These are phyloP conservation scores for Polychaeton citri DNA, from an alignment of 2,329 filamentous ascomycete genomes.

Conservation along the genomic window DNA sequence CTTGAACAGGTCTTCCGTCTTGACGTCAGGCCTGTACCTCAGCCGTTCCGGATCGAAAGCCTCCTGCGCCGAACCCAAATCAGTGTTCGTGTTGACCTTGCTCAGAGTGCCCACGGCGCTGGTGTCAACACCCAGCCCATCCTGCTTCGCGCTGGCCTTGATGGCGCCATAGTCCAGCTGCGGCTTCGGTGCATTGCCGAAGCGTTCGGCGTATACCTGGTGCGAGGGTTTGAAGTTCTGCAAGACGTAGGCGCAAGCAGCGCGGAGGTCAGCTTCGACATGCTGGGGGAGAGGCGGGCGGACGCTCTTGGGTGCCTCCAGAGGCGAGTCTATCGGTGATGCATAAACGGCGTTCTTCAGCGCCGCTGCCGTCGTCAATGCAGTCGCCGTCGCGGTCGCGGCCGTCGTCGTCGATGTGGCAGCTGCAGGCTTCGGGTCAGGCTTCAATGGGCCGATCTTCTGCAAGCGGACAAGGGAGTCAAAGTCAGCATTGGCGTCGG, in stretches of 20 bases:
- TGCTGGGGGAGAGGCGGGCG: constrained; percentile 29
- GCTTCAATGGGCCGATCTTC: constrained; percentile 15
- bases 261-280: constrained; percentile 31
- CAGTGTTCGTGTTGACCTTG: background rate
- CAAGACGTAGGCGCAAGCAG: constrained; percentile 32
- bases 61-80: background rate
- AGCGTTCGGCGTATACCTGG: constrained; percentile 18
- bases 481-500: no score
- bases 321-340: constrained; percentile 18
- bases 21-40: constrained; percentile 7
- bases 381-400: constrained; percentile 1
- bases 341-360: background rate
- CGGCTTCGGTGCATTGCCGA: constrained; percentile 11
- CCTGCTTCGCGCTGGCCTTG: constrained; percentile 6
- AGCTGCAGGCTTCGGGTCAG: constrained; percentile 9
- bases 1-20: constrained; percentile 12
- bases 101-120: background rate
- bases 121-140: background rate
- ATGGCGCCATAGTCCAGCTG: constrained; percentile 22
- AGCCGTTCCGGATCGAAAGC: constrained; percentile 1
- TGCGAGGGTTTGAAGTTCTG: constrained; percentile 23
- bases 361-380: background rate
- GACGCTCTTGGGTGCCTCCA: constrained; percentile 29
- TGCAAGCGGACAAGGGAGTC: no score
- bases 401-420: background rate